Base-by-base conservation (phyloP, 108 stramenopile genomes). In the Nitzschia palea region DNA sequence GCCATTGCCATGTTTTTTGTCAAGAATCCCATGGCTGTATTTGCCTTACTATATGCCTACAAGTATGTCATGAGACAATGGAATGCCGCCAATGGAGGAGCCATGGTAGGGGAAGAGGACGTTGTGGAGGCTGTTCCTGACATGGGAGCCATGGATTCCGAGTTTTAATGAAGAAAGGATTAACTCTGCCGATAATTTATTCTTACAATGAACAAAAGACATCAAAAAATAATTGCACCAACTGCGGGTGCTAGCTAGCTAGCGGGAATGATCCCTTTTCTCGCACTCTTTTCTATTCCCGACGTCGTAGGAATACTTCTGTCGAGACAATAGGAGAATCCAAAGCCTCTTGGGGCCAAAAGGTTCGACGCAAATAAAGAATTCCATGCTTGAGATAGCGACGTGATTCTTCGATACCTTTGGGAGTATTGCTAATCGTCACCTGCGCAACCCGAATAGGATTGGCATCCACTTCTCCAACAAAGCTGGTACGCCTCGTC, bases 21-120 rank as follows among this genome's bases (percentile, higher is more conserved):
- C 44, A 74, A 77, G 62, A 87, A 82, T 35, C 89, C 89, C 5
- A 67, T 82, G 58, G 76, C 59, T 44, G 72, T 87, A 20, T 70
- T 90, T 52, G 89, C 82, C 44, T 34, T 86, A 29, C 44, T 81
- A 30, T 88, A 88, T 57, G 62, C 84, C 48, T 76, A 72, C 65
- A 79, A 80, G 65, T 67, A 47, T 29, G 23, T 55, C 10, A 63
- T 65, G 29, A 32, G 22, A 14, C 44, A 48, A 25, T 61, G 56
- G 31, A 65, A 42, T 37, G 40, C 40, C 30, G 30, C 12, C 27
- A 5, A 25, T 63, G 62, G 62, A 29, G n/a, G 8, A 9, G 48
- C 4, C 1, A 47, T 48, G 23, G 62, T 28, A 22, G n/a, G n/a
- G 33, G 29, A 31, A 2, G 44, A 2, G 1, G 51, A 52, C 3